Evolutionary conservation across 2,329 filamentous ascomycete species (phyloP).

Genomic region (Pseudogymnoascus sp.): DNA sequence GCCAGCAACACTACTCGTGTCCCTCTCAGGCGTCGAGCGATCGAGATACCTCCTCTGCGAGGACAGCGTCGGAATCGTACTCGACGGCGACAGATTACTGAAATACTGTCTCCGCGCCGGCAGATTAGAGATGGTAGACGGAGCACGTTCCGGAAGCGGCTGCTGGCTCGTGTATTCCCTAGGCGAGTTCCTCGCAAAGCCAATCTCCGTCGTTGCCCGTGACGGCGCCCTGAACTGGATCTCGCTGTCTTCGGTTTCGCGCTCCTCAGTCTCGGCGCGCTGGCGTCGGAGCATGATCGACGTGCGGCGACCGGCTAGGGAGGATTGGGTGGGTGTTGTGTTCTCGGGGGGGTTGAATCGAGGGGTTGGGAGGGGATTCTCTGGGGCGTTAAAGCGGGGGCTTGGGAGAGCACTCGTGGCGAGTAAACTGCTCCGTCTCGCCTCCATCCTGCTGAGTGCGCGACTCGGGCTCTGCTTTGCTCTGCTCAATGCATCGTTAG

Average conservation of each 20-base stretch:
- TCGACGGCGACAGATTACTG: slow-evolving; percentile 36
- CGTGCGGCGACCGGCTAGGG: slow-evolving; percentile 46
- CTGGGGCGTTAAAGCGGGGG: slow-evolving; percentile 23
- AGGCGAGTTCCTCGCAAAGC: slow-evolving; percentile 29
- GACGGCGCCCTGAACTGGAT: slow-evolving; percentile 49
- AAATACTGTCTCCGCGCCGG: slow-evolving; percentile 47
- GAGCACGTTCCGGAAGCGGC: slow-evolving; percentile 30
- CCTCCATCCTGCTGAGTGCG: slow-evolving; percentile 27
- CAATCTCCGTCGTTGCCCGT: slow-evolving; percentile 50
- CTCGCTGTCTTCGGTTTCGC: slow-evolving; percentile 40
- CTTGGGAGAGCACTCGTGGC: slow-evolving; percentile 25
- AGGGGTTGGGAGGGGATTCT: slow-evolving; percentile 28
- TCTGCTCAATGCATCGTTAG: neutral
- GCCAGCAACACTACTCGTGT: slow-evolving; percentile 31
- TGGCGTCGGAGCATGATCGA: slow-evolving; percentile 42
- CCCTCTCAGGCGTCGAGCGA: slow-evolving; percentile 36
- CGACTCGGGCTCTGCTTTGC: slow-evolving; percentile 16
- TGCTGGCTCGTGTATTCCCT: slow-evolving; percentile 37
- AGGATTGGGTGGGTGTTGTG: slow-evolving; percentile 34
- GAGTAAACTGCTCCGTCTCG: slow-evolving; percentile 28
- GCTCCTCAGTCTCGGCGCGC: slow-evolving; percentile 27
- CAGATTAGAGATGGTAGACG: slow-evolving; percentile 37
- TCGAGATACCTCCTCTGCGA: slow-evolving; percentile 43
- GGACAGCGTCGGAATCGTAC: slow-evolving; percentile 32
- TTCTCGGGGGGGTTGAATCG: slow-evolving; percentile 24